Conservation (phyloP, 495 filamentous ascomycete species). For the Neurospora tetraspora region DNA sequence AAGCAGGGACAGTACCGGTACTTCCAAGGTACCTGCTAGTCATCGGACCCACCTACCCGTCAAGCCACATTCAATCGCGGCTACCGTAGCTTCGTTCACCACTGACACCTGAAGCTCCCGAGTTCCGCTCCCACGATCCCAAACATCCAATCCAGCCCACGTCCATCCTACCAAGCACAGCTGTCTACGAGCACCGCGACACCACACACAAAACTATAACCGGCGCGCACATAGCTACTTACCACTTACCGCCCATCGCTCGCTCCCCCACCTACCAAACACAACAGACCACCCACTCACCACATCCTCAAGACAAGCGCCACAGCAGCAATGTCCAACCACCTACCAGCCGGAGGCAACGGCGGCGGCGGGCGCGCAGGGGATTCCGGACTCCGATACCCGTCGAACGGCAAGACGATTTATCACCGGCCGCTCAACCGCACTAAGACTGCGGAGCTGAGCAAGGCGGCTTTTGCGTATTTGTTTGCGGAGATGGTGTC, state of each 20-base stretch:
- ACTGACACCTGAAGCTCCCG: background rate
- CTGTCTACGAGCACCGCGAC: background rate
- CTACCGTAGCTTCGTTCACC: background rate
- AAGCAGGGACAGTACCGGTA: background rate
- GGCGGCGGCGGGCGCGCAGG: background rate
- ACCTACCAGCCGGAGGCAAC: constrained; percentile 1
- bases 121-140: background rate
- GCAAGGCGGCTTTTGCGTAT: constrained; percentile 88
- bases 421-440: constrained; percentile 93
- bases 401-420: constrained; percentile 93
- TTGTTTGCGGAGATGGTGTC: constrained; percentile 94
- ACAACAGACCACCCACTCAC: background rate
- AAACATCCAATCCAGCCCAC: background rate
- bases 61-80: background rate
- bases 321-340: background rate
- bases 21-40: background rate
- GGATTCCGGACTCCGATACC: constrained; percentile 70
- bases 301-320: background rate
- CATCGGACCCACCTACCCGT: background rate
- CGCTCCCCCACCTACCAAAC: background rate
- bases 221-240: background rate
- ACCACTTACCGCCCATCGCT: background rate
- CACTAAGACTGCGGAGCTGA: constrained; percentile 74
- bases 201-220: background rate
- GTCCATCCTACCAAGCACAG: background rate